Base-by-base conservation (phyloP, 2,329 filamentous ascomycete genomes). In the Coniochaeta sp. region DNA sequence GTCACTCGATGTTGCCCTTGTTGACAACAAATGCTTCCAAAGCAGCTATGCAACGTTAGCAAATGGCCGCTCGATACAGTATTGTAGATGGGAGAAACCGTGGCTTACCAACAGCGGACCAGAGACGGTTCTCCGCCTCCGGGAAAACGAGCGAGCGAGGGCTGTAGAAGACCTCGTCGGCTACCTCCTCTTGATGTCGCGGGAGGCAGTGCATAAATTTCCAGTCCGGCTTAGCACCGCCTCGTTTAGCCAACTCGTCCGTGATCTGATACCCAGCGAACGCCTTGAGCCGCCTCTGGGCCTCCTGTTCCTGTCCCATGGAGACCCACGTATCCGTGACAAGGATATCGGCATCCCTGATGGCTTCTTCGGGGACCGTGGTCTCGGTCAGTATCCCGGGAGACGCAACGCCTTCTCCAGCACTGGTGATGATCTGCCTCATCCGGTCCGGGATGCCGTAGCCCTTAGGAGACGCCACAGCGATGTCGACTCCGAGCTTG, bases 201-300 rank as follows among this genome's bases (percentile, higher is more conserved):
- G 95, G 95, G 61, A 99, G 76, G 73, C 95, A 99, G 79, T 99
- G 95, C 95, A 99, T 97, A 73, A 99, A 99, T 75, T 91, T 92
- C 95, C 95, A 99, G 64, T 84, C 83, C 16, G 89, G 81, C 73
- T 95, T 96, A 47, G 95, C 95, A 22, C 91, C 93, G 50, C 92
- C 93, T 57, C 87, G 82, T 74, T 88, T 84, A 1, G 92, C 93
- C 66, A 99, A 79, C 50, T 95, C 90, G 55, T 87, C 84, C 2
- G 93, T 97, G 69, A 99, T 89, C 73, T 97, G 93, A 76, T 93
- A 99, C 16, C 93, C 93, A 32, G 83, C 82, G 72, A 99, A 99
- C 2, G 87, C 91, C 70, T 88, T 84, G 62, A 97, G 73, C 57
- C 91, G 82, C 79, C 89, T 89, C 66, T 87, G 81, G 42, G 86